phyloP scores from a whole-genome alignment of 2,329 filamentous ascomycete genomes.

The Neofusicoccum kwambonambiense region DNA sequence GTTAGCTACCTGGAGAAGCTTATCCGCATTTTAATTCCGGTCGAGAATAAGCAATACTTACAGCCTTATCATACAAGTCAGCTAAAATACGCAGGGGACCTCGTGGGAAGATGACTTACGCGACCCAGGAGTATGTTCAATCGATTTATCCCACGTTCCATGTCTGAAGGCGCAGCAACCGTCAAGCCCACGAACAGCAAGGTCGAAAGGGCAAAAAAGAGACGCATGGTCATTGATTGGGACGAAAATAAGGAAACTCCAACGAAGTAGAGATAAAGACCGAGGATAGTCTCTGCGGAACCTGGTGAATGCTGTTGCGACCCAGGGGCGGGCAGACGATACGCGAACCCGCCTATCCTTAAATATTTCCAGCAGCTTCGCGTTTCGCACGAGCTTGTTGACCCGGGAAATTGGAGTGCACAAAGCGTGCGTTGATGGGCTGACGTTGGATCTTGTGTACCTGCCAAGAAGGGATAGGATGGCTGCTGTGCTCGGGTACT shows the following conservation, averaged over 20 bases:
- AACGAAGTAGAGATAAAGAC: too few species aligned
- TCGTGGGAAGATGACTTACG: not conserved
- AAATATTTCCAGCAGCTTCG: not conserved
- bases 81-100: not conserved
- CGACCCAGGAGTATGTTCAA: not conserved
- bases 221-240: not conserved
- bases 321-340: not conserved
- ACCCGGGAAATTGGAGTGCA: not conserved
- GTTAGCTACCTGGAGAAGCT: not conserved
- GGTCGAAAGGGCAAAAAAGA: not conserved
- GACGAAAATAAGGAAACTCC: too few species aligned
- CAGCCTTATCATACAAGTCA: not conserved
- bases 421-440: not conserved
- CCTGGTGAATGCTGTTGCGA: not conserved
- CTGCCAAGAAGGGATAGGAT: not conserved
- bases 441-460: conserved; percentile 6
- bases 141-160: not conserved
- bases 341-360: not conserved
- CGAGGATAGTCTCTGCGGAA: too few species aligned
- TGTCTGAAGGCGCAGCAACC: not conserved
- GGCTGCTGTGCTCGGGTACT: not conserved
- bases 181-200: not conserved
- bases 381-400: not conserved
- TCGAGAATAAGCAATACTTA: not conserved
- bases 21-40: not conserved